Evolutionary conservation across 2,329 filamentous ascomycete genomes (phyloP), one percentile per base, ranked within the genome.

Genomic region (Calycina marina): DNA sequence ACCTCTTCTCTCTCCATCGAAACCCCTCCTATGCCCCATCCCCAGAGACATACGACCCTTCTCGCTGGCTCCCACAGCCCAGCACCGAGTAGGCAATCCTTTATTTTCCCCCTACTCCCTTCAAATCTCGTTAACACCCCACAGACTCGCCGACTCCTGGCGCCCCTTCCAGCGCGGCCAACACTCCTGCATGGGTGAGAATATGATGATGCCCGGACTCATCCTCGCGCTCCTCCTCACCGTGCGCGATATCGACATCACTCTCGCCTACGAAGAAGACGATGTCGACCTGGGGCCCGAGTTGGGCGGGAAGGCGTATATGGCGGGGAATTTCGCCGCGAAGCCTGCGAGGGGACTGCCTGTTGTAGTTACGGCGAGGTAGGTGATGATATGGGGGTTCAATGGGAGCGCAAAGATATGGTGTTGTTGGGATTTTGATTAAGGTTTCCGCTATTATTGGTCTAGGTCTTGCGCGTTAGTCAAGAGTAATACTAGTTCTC

Each of bases 131-230:
- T n/a, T n/a, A n/a, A 16, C 29, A 13, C 24, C 29, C 29, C 4
- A 16, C 14, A 14, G 24, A 16, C 29, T 31, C 18, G 29, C 29
- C 6, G 29, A 31, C 18, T 12, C 29, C 8, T 31, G 29, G 29
- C 17, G 29, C 2, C 29, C 29, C 4, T 31, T 31, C n/a, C 29
- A 31, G 18, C 29, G 29, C 17, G 29, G 29, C 2, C 29, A 25
- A 14, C 29, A 31, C 12, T 22, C 17, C 18, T 31, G 29, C 13
- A 31, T 31, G 29, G 29, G 29, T 18, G 29, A 31, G 18, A 31
- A 31, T 24, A 31, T 31, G 29, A 31, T 31, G 29, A 31, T 31
- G 29, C 29, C 29, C n/a, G 29, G 29, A 5, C 18, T 31, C n/a
- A 18, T 31, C 12, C 20, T 17, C 10, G 29, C 29, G 11, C 13